Conservation (phyloP, 345 rosid genomes). For the Lepidium didymum region DNA sequence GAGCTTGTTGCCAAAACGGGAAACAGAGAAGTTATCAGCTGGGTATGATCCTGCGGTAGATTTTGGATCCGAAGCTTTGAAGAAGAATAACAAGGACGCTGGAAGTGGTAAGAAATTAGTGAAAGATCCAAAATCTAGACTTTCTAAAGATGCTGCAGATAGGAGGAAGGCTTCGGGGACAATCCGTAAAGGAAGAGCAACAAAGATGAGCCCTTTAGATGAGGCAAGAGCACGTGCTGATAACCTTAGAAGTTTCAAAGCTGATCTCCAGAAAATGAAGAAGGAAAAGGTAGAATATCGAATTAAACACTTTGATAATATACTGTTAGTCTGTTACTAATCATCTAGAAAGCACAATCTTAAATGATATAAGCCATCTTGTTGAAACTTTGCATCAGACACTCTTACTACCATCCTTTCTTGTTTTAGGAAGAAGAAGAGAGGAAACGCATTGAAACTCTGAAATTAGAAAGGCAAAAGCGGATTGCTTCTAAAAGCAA, state of each 20-base stretch:
- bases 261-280: constrained; percentile 92
- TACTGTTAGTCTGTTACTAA: not conserved
- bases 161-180: constrained; percentile 68
- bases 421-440: constrained; percentile 68
- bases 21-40: constrained; percentile 39
- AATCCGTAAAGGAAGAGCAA: constrained; percentile 69
- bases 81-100: constrained; percentile 38
- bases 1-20: constrained; percentile 72
- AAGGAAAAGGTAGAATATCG: constrained; percentile 63
- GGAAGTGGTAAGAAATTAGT: constrained; percentile 47
- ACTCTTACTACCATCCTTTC: not conserved
- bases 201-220: constrained; percentile 79
- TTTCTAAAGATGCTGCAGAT: constrained; percentile 39
- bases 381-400: not conserved
- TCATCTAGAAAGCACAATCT: not conserved
- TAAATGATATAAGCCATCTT: not conserved
- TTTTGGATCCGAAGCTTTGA: constrained; percentile 45
- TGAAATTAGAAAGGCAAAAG: constrained; percentile 81
- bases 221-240: constrained; percentile 97
- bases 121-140: constrained; percentile 57
- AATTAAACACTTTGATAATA: not conserved
- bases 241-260: constrained; percentile 76
- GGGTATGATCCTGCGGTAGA: constrained; percentile 82
- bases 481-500: constrained; percentile 74
- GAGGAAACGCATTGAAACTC: constrained; percentile 63